Evolutionary conservation across 179 eudicot genomes (phyloP).

Genomic region (Spergularia azorica): DNA sequence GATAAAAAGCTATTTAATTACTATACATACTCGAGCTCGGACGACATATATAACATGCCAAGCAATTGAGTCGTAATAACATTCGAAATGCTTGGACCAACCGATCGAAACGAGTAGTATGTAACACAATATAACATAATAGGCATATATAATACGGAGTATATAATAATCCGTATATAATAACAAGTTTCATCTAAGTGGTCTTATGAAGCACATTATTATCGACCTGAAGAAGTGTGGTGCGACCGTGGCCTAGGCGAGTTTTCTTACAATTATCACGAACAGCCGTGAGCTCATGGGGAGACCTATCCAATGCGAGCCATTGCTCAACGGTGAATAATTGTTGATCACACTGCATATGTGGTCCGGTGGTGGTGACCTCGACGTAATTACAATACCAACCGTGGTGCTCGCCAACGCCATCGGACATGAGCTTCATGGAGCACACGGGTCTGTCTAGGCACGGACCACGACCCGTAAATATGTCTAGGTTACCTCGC

Average conservation of each 20-base stretch:
- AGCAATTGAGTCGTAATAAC: neutral
- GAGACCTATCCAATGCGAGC: constrained; percentile 68
- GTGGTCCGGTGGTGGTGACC: constrained; percentile 75
- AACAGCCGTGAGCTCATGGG: constrained; percentile 56
- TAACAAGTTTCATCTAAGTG: no score
- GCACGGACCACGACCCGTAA: constrained; percentile 79
- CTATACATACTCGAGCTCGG: neutral
- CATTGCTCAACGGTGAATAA: constrained; percentile 77
- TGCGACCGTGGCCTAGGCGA: neutral
- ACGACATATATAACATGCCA: neutral
- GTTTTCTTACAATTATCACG: constrained; percentile 37
- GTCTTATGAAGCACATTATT: neutral
- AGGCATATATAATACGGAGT: no score
- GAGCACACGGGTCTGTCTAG: constrained; percentile 55
- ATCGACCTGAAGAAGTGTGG: neutral
- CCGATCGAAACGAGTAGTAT: neutral
- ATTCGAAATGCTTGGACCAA: neutral
- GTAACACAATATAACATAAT: neutral
- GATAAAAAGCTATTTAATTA: neutral
- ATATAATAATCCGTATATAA: no score
- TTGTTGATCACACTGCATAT: constrained; percentile 50
- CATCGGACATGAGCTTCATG: constrained; percentile 69
- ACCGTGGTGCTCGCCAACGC: constrained; percentile 57
- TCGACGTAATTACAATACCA: constrained; percentile 96
- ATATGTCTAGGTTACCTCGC: constrained; percentile 77